phyloP scores from a whole-genome alignment of 2,329 filamentous ascomycete genomes.

The Xylaria sp. region DNA sequence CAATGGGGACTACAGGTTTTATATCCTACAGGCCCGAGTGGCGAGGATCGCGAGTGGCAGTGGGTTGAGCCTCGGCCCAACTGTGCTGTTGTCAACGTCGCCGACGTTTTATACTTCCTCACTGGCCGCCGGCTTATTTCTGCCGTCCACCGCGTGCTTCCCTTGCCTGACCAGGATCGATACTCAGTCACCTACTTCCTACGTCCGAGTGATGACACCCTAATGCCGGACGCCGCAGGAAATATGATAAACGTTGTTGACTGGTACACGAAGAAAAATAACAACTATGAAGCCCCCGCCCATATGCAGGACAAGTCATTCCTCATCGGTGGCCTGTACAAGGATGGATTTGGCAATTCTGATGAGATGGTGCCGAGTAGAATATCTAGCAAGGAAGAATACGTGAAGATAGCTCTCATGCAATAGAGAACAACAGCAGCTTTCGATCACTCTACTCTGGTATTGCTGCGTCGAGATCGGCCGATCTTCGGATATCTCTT shows the following conservation, averaged over 20 bases:
- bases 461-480: not conserved
- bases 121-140: constrained; percentile 4
- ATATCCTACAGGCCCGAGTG: not conserved
- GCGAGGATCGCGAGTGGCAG: not conserved
- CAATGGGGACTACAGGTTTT: constrained; percentile 19
- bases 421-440: not conserved
- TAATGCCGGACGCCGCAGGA: constrained; percentile 11
- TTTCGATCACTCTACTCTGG: not conserved
- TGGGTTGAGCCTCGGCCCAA: constrained; percentile 14
- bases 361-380: not conserved
- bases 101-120: constrained; percentile 23
- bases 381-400: not conserved
- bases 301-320: constrained; percentile 17
- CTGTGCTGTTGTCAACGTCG: constrained; percentile 25
- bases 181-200: constrained; percentile 30
- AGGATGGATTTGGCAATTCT: not conserved
- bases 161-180: constrained; percentile 12
- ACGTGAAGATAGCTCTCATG: not conserved
- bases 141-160: constrained; percentile 22
- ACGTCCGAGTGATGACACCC: constrained; percentile 15
- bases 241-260: constrained; percentile 15
- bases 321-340: constrained; percentile 10
- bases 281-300: constrained; percentile 15
- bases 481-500: not conserved
- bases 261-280: constrained; percentile 22